A percentile compares a stretch with the other conserved stretches of the same genome.
These are phyloP conservation scores for Flaveria linearis DNA, from an alignment of 129 eudicot species.

Conservation along the genomic window DNA sequence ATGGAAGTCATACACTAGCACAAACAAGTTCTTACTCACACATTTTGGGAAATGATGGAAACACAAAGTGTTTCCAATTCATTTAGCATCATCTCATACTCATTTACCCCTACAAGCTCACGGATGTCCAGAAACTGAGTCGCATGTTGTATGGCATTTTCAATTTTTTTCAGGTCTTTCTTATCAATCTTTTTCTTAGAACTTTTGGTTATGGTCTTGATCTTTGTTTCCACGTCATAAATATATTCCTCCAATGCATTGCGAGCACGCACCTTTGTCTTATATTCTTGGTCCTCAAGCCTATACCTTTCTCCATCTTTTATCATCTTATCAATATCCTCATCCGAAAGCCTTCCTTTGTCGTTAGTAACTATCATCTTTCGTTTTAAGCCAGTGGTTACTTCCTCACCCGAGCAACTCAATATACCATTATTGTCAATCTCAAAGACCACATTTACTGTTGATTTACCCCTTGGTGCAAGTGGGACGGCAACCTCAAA, in stretches of 20 bases:
- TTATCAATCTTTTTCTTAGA: slow-evolving; percentile 11
- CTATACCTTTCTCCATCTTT: slow-evolving; percentile 20
- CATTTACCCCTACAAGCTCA: slow-evolving; percentile 18
- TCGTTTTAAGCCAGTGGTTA: slow-evolving; percentile 13
- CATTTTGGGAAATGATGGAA: slow-evolving; percentile 12
- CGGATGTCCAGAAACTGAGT: not conserved
- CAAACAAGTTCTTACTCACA: not conserved
- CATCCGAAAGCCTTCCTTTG: slow-evolving; percentile 28
- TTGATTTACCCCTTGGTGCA: slow-evolving; percentile 27
- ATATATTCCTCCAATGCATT: slow-evolving; percentile 25
- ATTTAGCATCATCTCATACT: slow-evolving; percentile 10
- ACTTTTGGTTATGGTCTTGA: slow-evolving; percentile 3
- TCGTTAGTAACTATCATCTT: slow-evolving; percentile 25
- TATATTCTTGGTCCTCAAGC: slow-evolving; percentile 15
- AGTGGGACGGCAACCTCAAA: slow-evolving; percentile 22
- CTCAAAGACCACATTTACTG: slow-evolving; percentile 20
- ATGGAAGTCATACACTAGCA: not conserved
- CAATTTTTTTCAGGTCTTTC: slow-evolving; percentile 14
- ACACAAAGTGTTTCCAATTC: slow-evolving; percentile 6
- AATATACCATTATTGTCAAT: slow-evolving; percentile 22
- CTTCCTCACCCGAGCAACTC: slow-evolving; percentile 27
- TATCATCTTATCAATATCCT: slow-evolving; percentile 24
- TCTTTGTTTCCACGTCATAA: slow-evolving; percentile 10
- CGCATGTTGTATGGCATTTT: slow-evolving; percentile 8
- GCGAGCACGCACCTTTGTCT: slow-evolving; percentile 17